Conservation (phyloP, 306 rosid species). For the Cajanus cajan region DNA sequence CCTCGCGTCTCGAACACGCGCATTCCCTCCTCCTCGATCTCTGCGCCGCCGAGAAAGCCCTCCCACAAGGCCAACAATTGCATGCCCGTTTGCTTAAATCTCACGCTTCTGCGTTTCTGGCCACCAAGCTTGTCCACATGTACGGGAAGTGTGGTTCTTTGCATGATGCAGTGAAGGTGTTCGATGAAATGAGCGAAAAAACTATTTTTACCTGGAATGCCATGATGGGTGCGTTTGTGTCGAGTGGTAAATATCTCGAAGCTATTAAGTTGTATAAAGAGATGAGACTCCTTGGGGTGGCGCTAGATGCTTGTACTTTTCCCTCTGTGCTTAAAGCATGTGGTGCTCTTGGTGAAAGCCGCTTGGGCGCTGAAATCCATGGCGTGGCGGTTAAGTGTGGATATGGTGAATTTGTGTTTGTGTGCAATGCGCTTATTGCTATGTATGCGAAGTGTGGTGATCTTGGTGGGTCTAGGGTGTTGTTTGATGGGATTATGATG, state of each 20-base stretch:
- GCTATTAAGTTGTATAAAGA: conserved; percentile 53
- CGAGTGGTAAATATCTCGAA: conserved; percentile 45
- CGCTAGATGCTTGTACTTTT: conserved; percentile 58
- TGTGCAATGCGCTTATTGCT: conserved; percentile 61
- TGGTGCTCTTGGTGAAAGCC: conserved; percentile 29
- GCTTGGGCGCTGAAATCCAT: conserved; percentile 56
- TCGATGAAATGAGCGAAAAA: conserved; percentile 52
- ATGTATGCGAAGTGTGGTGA: conserved; percentile 68
- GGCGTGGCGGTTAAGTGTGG: conserved; percentile 68
- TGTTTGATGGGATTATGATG: conserved; percentile 48
- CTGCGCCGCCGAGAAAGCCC: conserved; percentile 50
- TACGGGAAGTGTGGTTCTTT: conserved; percentile 62
- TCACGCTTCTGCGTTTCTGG: conserved; percentile 44
- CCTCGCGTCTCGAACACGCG: conserved; percentile 38
- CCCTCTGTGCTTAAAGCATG: conserved; percentile 62
- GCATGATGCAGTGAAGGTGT: conserved; percentile 49
- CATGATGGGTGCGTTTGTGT: conserved; percentile 62
- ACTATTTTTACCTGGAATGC: conserved; percentile 78
- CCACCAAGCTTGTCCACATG: conserved; percentile 60
- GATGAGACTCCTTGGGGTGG: conserved; percentile 50
- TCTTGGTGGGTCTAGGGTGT: conserved; percentile 48
- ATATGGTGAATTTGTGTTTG: conserved; percentile 45
- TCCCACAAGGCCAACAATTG: conserved; percentile 57
- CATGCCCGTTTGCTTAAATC: conserved; percentile 60
- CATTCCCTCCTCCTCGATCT: conserved; percentile 62